Base-by-base conservation (phyloP, 176 grass and related monocot genomes). In the Microstegium vimineum region DNA sequence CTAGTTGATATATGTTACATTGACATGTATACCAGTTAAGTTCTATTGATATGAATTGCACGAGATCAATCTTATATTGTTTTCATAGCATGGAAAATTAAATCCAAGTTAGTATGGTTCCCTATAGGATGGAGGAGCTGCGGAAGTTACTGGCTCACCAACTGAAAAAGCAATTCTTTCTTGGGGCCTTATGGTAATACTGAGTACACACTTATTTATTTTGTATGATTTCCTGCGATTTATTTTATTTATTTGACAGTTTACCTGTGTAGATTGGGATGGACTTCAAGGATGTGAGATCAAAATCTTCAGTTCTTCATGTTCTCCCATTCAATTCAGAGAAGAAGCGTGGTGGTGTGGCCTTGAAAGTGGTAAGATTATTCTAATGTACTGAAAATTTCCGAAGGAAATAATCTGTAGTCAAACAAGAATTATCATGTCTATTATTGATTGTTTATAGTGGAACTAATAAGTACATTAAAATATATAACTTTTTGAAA, bases 151-250 rank as follows among this genome's bases (percentile, higher is more conserved):
- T 43, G 95, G 92, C 38, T 90, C 95, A 40, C 95, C 95, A 88
- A 98, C 95, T 51, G 95, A 98, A 85, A 98, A 95, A 32, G 89
- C 92, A 18, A 82, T 98, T 74, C 90, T 98, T 89, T 95, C 79
- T 64, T 98, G 95, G 92, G 92, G 92, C 38, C 83, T 93, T 75
- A 91, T 88, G 92, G 95, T 94, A 90, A 92, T 93, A 75, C 61
- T 38, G 31, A 46, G 40, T 49, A 77, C 56, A 70, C 46, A 2
- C 33, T 34, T 5, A 76, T 54, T 76, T 36, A 60, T 69, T 80
- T 69, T 10, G 22, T 36, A 84, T 49, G 28, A 47, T 42, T 52
- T 56, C 82, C 41, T 54, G 73, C 32, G 32, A 65, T 6, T 20
- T 36, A 66, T 71, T 72, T 52, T 15, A 62, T 73, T 64, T 7